Conservation (phyloP, 2,329 filamentous ascomycete genomes). For the Thielaviopsis ethacetica region DNA sequence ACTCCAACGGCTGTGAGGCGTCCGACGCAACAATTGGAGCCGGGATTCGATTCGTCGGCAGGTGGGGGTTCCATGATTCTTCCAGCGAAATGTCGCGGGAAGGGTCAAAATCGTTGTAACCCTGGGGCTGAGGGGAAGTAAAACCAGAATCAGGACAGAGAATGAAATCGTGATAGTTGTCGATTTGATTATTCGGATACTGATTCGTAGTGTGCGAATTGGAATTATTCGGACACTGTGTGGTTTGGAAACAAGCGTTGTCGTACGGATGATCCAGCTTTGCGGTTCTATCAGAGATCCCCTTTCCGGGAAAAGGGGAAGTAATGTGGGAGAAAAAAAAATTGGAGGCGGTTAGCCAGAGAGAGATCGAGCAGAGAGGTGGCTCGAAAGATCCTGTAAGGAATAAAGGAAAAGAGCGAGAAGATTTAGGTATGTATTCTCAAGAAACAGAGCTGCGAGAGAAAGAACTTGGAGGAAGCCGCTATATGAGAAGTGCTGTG, state of each 20-base stretch:
- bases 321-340: background rate
- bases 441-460: background rate
- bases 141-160: background rate
- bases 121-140: background rate
- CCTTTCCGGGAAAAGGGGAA: constrained; percentile 10
- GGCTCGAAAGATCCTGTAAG: constrained; percentile 4
- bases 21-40: background rate
- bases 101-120: background rate
- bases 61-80: background rate
- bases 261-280: constrained; percentile 7
- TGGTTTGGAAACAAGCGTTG: constrained; percentile 3
- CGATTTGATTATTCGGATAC: background rate
- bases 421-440: background rate
- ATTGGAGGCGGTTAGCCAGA: constrained; percentile 4
- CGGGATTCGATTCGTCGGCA: background rate
- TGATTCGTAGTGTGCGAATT: constrained; percentile 2
- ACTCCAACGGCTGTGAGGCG: background rate
- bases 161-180: background rate
- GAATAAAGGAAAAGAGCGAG: background rate
- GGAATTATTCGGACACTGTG: constrained; percentile 8
- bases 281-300: constrained; percentile 4
- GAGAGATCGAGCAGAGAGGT: background rate
- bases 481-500: too few relatives aligned
- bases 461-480: background rate
- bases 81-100: background rate